Conservation (phyloP, 805 yeast species). For the Yarrowia deformans region DNA sequence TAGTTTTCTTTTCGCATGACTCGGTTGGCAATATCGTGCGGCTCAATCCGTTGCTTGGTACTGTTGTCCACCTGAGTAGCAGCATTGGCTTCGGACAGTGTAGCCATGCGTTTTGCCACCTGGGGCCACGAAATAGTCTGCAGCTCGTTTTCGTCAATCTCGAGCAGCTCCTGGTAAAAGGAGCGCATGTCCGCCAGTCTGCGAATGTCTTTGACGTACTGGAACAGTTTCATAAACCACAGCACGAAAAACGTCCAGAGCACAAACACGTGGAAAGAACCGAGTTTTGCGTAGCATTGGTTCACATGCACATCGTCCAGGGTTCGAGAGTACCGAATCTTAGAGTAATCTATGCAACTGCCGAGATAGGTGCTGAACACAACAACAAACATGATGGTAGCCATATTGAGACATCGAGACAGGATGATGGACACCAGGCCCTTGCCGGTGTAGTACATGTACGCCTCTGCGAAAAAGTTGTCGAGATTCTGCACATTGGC, state of each 20-base stretch:
- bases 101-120: constrained; percentile 76
- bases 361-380: constrained; percentile 78
- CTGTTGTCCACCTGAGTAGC: constrained; percentile 54
- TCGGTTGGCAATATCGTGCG: constrained; percentile 93
- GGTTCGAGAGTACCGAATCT: constrained; percentile 46
- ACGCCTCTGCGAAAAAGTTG: constrained; percentile 79
- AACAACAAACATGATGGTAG: constrained; percentile 80
- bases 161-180: constrained; percentile 75
- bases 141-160: constrained; percentile 78
- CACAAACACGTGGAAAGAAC: constrained; percentile 62
- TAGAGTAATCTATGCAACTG: constrained; percentile 77
- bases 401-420: constrained; percentile 67
- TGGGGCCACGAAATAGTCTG: constrained; percentile 94
- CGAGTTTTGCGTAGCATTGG: constrained; percentile 57
- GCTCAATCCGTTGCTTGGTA: constrained; percentile 73
- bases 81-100: constrained; percentile 81
- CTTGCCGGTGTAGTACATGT: constrained; percentile 81
- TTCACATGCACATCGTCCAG: constrained; percentile 55
- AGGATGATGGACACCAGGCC: constrained; percentile 83
- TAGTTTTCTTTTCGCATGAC: constrained; percentile 96
- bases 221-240: constrained; percentile 53
- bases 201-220: constrained; percentile 64
- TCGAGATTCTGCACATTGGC: constrained; percentile 94
- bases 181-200: constrained; percentile 75
- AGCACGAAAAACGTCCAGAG: constrained; percentile 64